Evolutionary conservation across 2,329 filamentous ascomycete species (phyloP).

Genomic region (Penicillium hordei): DNA sequence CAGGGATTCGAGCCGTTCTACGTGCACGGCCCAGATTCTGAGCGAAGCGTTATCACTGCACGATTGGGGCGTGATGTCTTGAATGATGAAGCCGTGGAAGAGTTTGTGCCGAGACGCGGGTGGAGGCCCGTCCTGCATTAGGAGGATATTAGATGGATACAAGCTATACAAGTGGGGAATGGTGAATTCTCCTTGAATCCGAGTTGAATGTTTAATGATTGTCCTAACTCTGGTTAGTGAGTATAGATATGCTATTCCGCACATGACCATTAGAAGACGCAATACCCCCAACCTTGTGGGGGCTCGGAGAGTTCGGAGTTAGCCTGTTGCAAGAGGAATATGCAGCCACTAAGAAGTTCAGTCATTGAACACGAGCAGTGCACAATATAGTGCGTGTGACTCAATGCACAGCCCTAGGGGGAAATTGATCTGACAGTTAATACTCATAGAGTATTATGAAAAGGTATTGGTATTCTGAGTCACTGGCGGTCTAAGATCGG

Average conservation of each 20-base stretch:
- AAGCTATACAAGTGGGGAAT: background rate
- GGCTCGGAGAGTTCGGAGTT: background rate
- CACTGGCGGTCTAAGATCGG: slow-evolving; percentile 4
- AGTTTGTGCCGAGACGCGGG: slow-evolving; percentile 58
- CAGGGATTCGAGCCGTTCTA: slow-evolving; percentile 58
- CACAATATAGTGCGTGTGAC: background rate
- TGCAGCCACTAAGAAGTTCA: background rate
- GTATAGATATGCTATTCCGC: background rate
- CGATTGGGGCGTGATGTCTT: slow-evolving; percentile 60
- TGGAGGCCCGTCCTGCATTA: slow-evolving; percentile 50
- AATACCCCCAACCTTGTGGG: background rate
- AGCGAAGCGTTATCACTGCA: slow-evolving; percentile 67
- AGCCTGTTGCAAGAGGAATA: background rate
- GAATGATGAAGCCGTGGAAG: slow-evolving; percentile 59
- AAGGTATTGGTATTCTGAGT: slow-evolving; percentile 3
- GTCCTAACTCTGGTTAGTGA: background rate
- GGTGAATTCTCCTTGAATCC: too few species aligned
- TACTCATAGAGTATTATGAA: too few species aligned
- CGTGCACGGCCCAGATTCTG: slow-evolving; percentile 59
- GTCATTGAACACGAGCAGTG: background rate
- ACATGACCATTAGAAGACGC: background rate
- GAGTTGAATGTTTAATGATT: too few species aligned
- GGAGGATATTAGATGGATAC: background rate
- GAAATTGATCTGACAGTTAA: background rate
- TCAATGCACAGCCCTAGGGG: background rate